Conservation (phyloP, 306 rosid genomes). For the Malus orientalis region DNA sequence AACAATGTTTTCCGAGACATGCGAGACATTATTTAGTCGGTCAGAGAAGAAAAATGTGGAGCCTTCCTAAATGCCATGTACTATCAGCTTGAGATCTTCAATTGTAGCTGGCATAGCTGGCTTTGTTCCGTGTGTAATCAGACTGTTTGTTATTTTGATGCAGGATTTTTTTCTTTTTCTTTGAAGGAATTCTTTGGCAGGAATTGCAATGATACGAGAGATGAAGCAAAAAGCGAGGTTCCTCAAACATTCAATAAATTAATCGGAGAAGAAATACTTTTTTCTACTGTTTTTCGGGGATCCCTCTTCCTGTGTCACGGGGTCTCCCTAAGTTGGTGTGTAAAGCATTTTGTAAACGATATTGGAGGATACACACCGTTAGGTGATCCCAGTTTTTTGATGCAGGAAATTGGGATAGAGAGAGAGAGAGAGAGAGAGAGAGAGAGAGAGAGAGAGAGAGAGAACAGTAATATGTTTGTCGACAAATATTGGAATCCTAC, state of each 20-base stretch:
- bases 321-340: slow-evolving; percentile 25
- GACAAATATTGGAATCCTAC: background rate
- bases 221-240: slow-evolving; percentile 18
- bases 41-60: background rate
- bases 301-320: slow-evolving; percentile 21
- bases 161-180: slow-evolving; percentile 22
- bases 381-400: slow-evolving; percentile 23
- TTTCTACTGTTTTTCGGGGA: slow-evolving; percentile 21
- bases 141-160: slow-evolving; percentile 14
- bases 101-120: background rate
- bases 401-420: slow-evolving; percentile 46
- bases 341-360: slow-evolving; percentile 28
- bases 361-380: slow-evolving; percentile 28
- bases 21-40: background rate
- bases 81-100: background rate
- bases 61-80: background rate
- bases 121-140: background rate
- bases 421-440: slow-evolving; percentile 24
- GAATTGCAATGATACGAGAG: slow-evolving; percentile 21
- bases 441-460: slow-evolving; percentile 10
- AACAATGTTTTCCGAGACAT: background rate
- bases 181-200: slow-evolving; percentile 31
- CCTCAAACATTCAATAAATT: slow-evolving; percentile 27
- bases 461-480: background rate
- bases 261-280: slow-evolving; percentile 14